A percentile compares a stretch with the other conserved stretches of the same genome.
These are phyloP conservation scores for Massarina eburnea DNA, from an alignment of 2,329 filamentous ascomycete genomes.

Conservation along the genomic window DNA sequence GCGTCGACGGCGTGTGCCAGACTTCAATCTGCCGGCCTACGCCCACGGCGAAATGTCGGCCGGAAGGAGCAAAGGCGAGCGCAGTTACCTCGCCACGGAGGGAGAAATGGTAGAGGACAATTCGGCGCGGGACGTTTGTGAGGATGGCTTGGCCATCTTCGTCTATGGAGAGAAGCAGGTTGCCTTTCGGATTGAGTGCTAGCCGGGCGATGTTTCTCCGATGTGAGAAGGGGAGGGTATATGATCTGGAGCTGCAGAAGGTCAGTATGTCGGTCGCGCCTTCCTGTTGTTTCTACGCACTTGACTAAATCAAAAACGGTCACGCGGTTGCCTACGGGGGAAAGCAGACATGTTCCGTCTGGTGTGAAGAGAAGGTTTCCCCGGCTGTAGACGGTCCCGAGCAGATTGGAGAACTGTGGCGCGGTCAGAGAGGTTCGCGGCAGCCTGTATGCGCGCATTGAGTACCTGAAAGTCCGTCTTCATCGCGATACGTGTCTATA, in stretches of 20 bases:
- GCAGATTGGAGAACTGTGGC: slow-evolving; percentile 90
- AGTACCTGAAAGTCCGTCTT: slow-evolving; percentile 98
- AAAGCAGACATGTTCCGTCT: slow-evolving; percentile 93
- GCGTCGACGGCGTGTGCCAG: slow-evolving; percentile 92
- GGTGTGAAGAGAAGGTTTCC: slow-evolving; percentile 96
- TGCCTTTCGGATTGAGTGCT: slow-evolving; percentile 85
- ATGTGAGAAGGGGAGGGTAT: slow-evolving; percentile 86
- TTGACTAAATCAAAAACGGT: slow-evolving; percentile 96
- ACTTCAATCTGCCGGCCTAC: slow-evolving; percentile 87
- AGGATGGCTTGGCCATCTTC: slow-evolving; percentile 92
- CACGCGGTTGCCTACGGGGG: slow-evolving; percentile 93
- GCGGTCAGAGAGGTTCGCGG: slow-evolving; percentile 26
- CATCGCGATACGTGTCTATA: slow-evolving; percentile 58
- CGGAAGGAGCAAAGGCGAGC: slow-evolving; percentile 87
- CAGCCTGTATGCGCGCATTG: not conserved
- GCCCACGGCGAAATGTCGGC: slow-evolving; percentile 85
- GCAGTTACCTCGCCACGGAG: slow-evolving; percentile 82
- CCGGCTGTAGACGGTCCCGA: slow-evolving; percentile 97
- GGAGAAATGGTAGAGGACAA: slow-evolving; percentile 93
- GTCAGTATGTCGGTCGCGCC: slow-evolving; percentile 3
- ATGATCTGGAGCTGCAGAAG: slow-evolving; percentile 72
- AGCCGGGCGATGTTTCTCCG: slow-evolving; percentile 89
- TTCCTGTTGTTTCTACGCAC: slow-evolving; percentile 54
- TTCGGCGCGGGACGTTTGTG: slow-evolving; percentile 82
- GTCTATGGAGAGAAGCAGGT: slow-evolving; percentile 89